phyloP scores from a whole-genome alignment of 352 stramenopile species.

The Phytophthora quininea region DNA sequence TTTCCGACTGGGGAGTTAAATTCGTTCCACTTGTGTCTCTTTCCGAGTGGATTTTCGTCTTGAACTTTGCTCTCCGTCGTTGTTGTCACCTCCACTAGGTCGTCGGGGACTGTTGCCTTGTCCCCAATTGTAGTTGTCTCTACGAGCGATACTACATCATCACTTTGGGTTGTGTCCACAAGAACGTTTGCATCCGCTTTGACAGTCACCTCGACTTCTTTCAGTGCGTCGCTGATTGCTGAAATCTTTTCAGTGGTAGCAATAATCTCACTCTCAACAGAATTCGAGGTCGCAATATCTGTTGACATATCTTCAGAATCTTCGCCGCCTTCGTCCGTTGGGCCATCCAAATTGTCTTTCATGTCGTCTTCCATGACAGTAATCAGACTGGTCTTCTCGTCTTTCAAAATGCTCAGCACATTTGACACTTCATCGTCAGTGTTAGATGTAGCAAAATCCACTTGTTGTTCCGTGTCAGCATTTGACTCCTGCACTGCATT shows the following conservation, averaged over 20 bases:
- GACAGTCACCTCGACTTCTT: conserved; percentile 27
- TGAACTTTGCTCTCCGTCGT: background rate
- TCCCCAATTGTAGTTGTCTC: conserved; percentile 1
- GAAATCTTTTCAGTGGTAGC: background rate
- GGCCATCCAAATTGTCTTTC: background rate
- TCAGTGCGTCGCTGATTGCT: conserved; percentile 3
- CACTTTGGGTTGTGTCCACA: conserved; percentile 1
- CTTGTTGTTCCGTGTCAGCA: too few species aligned
- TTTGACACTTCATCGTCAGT: too few species aligned
- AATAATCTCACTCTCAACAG: background rate
- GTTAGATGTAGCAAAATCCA: too few species aligned
- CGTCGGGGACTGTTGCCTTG: background rate
- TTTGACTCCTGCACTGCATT: too few species aligned
- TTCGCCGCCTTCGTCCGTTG: background rate
- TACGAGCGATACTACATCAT: background rate
- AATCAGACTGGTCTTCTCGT: too few species aligned
- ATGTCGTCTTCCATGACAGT: too few species aligned
- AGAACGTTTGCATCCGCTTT: conserved; percentile 14
- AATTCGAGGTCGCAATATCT: background rate
- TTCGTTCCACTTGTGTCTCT: background rate
- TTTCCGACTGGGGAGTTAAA: background rate
- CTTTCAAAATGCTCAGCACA: too few species aligned
- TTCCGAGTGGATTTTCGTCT: conserved; percentile 10
- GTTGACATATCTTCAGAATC: conserved; percentile 3
- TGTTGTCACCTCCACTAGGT: conserved; percentile 4